phyloP scores from a whole-genome alignment of 108 stramenopile genomes.

The Nannochloropsis gaditana region DNA sequence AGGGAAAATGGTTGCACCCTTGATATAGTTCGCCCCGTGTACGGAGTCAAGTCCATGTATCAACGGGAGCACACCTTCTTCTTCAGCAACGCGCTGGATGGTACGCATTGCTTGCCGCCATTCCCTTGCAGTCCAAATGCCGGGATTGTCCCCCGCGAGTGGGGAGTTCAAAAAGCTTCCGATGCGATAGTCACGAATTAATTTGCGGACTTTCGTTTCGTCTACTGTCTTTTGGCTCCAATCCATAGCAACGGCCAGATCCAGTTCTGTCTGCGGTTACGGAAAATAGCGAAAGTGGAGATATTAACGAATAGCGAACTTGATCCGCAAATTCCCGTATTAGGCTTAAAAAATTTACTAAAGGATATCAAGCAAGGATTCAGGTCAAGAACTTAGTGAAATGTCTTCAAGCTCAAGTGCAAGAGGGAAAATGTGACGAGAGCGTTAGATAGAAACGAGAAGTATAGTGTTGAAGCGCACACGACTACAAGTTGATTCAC shows the following conservation, averaged over 20 bases:
- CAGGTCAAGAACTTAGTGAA: too few relatives aligned
- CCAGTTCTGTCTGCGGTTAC: neutral
- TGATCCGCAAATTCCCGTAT: neutral
- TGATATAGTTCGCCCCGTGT: neutral
- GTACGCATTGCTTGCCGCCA: conserved; percentile 10
- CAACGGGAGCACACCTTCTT: neutral
- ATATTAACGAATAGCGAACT: neutral
- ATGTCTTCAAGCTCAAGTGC: too few relatives aligned
- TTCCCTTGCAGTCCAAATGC: conserved; percentile 14
- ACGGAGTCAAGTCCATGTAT: conserved; percentile 11
- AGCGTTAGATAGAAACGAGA: too few relatives aligned
- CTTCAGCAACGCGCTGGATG: conserved; percentile 12
- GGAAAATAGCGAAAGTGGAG: neutral
- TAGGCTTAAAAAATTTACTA: too few relatives aligned
- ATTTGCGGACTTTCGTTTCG: neutral
- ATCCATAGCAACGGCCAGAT: neutral
- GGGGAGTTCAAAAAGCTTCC: neutral
- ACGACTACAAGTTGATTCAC: too few relatives aligned
- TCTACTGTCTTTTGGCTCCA: neutral
- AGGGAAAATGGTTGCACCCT: neutral
- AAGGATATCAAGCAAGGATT: too few relatives aligned
- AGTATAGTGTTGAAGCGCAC: too few relatives aligned
- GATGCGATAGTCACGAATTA: neutral
- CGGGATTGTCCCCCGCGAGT: neutral
- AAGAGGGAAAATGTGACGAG: too few relatives aligned